These are phyloP conservation scores for Floccularia luteovirens DNA, from an alignment of 768 basidiomycete species.

Conservation along the genomic window DNA sequence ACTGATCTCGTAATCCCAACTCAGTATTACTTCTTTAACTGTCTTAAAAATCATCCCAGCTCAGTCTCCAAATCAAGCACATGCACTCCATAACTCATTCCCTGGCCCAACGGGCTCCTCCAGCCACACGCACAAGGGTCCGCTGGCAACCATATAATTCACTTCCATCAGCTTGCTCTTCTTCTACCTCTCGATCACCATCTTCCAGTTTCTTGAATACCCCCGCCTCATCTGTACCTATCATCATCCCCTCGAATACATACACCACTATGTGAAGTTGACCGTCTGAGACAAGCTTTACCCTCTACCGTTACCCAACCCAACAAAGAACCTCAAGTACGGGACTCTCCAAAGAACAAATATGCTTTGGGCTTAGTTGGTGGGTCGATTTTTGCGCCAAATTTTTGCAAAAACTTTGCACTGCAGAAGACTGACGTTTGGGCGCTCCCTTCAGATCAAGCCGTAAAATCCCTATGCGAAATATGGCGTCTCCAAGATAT, in stretches of 20 bases:
- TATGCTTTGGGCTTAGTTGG: conserved; percentile 66
- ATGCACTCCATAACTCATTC: conserved; percentile 40
- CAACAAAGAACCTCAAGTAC: conserved; percentile 23
- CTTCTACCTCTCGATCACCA: conserved; percentile 22
- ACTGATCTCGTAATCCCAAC: conserved; percentile 17
- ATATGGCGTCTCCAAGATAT: conserved; percentile 79
- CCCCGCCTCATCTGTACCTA: conserved; percentile 46
- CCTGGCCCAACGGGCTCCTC: conserved; percentile 65
- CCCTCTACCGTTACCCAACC: conserved; percentile 18
- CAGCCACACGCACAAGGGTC: conserved; percentile 56
- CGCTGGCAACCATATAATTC: conserved; percentile 79
- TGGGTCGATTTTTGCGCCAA: conserved; percentile 26
- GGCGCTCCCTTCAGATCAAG: conserved; percentile 49
- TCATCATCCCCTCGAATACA: conserved; percentile 32
- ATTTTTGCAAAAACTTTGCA: background rate
- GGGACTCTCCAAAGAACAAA: conserved; percentile 47
- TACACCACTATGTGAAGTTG: conserved; percentile 21
- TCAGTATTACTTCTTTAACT: conserved; percentile 16
- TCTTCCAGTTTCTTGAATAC: conserved; percentile 47
- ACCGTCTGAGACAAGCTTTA: conserved; percentile 23
- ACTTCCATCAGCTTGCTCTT: conserved; percentile 29
- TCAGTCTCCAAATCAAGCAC: conserved; percentile 16
- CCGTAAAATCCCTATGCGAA: conserved; percentile 68
- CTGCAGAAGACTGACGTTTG: conserved; percentile 9
- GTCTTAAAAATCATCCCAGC: conserved; percentile 17